Evolutionary conservation across 805 yeast genomes (phyloP).

Genomic region (Torulaspora delbrueckii): DNA sequence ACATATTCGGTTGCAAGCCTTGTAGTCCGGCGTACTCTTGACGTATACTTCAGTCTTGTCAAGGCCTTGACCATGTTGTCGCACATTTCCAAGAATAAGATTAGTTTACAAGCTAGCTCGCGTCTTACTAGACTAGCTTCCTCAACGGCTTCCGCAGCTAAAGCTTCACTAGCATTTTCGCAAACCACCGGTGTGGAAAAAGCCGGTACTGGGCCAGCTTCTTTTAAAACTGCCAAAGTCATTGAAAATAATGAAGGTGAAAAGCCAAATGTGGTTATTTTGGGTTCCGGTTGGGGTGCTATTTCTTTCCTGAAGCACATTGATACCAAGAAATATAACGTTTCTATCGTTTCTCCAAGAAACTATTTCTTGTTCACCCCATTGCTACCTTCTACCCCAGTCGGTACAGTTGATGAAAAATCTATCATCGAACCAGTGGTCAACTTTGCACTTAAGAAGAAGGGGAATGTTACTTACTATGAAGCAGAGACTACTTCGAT

Average conservation of each 20-base stretch:
- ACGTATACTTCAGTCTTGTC: background rate
- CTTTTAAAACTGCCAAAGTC: conserved; percentile 39
- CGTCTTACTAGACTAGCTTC: conserved; percentile 22
- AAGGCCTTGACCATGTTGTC: conserved; percentile 10
- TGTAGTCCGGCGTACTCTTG: background rate
- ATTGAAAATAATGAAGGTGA: conserved; percentile 32
- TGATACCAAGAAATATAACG: conserved; percentile 84
- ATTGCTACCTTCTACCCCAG: conserved; percentile 85
- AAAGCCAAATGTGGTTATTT: conserved; percentile 51
- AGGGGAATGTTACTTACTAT: conserved; percentile 73
- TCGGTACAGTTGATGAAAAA: conserved; percentile 85
- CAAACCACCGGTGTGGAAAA: conserved; percentile 11
- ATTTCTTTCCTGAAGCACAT: conserved; percentile 77
- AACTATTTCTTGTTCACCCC: conserved; percentile 94
- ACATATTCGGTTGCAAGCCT: background rate
- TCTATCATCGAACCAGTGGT: conserved; percentile 94
- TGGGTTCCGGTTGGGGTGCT: conserved; percentile 94
- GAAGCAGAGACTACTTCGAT: conserved; percentile 88
- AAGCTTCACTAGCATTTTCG: background rate
- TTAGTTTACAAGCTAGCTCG: conserved; percentile 12
- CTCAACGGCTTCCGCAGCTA: conserved; percentile 7
- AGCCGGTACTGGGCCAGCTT: conserved; percentile 34
- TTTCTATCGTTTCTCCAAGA: conserved; percentile 85
- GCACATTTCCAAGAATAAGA: conserved; percentile 9
- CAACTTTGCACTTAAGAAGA: conserved; percentile 70